Percentiles rank a stretch among this genome's conserved stretches.
phyloP scores from a whole-genome alignment of 2,329 filamentous ascomycete species.

The Chaetomium sp. region DNA sequence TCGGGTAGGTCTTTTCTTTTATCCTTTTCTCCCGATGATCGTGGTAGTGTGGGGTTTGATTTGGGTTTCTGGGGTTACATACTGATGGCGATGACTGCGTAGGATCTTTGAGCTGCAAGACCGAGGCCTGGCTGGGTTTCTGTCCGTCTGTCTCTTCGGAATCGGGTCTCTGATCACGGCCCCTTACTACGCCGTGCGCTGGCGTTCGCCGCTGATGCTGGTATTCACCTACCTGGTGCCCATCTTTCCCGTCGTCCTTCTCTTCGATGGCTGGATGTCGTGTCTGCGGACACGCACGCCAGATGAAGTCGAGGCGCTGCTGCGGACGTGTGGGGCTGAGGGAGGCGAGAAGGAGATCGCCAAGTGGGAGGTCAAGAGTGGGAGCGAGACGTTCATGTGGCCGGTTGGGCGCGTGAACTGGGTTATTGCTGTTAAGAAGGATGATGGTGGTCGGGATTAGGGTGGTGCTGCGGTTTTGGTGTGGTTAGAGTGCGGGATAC shows the following conservation, averaged over 20 bases:
- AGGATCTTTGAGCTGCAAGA: slow-evolving; percentile 70
- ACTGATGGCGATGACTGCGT: background rate
- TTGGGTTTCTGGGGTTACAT: background rate
- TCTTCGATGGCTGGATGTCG: slow-evolving; percentile 64
- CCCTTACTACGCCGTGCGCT: slow-evolving; percentile 48
- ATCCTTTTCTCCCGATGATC: background rate
- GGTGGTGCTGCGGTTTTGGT: background rate
- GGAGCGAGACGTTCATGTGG: slow-evolving; percentile 42
- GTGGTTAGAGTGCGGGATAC: slow-evolving; percentile 6
- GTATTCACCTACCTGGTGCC: slow-evolving; percentile 63
- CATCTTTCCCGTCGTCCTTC: slow-evolving; percentile 59
- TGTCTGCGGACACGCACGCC: slow-evolving; percentile 60
- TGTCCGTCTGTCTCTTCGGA: slow-evolving; percentile 48
- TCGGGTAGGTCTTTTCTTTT: slow-evolving; percentile 39
- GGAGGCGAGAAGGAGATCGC: slow-evolving; percentile 25
- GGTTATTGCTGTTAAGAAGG: slow-evolving; percentile 41
- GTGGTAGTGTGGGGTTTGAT: background rate
- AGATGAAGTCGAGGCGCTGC: slow-evolving; percentile 54
- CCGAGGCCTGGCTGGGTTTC: slow-evolving; percentile 47
- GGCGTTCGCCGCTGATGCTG: slow-evolving; percentile 47
- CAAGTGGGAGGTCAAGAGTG: slow-evolving; percentile 45
- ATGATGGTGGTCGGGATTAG: background rate
- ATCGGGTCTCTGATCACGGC: slow-evolving; percentile 45
- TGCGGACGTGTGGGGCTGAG: slow-evolving; percentile 46
- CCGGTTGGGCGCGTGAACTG: slow-evolving; percentile 46